Conservation (phyloP, 805 yeast species). For the Candida odintsovae region DNA sequence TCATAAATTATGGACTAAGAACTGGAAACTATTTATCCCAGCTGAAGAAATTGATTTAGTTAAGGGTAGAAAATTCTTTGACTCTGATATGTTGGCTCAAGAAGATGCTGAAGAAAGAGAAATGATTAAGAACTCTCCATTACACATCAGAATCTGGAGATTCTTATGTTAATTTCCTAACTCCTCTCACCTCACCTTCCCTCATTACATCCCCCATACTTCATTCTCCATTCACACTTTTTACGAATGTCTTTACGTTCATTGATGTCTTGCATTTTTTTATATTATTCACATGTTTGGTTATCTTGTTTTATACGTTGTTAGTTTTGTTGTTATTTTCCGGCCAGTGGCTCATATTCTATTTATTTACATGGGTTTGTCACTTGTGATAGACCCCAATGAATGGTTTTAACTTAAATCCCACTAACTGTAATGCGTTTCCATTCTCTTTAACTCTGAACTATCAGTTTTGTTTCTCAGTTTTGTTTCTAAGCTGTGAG, state of each 20-base stretch:
- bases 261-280: not conserved
- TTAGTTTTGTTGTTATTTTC: not conserved
- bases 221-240: not conserved
- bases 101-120: conserved; percentile 31
- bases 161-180: conserved; percentile 4
- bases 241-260: not conserved
- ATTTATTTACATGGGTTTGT: not conserved
- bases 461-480: no score
- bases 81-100: conserved; percentile 30
- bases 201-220: no score
- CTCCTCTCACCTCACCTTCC: no score
- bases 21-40: conserved; percentile 28
- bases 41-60: conserved; percentile 49
- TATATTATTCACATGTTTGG: not conserved
- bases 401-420: not conserved
- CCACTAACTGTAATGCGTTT: no score
- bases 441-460: no score
- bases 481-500: no score
- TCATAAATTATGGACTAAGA: conserved; percentile 38
- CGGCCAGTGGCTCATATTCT: not conserved
- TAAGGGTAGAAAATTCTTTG: conserved; percentile 44
- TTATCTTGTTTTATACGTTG: not conserved
- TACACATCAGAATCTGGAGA: conserved; percentile 3
- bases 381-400: not conserved
- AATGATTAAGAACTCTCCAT: conserved; percentile 11